Percentiles rank a stretch among this genome's conserved stretches.
Evolutionary conservation across 2,329 filamentous ascomycete genomes (phyloP).

Genomic region (Sarocladiaceae sp.): DNA sequence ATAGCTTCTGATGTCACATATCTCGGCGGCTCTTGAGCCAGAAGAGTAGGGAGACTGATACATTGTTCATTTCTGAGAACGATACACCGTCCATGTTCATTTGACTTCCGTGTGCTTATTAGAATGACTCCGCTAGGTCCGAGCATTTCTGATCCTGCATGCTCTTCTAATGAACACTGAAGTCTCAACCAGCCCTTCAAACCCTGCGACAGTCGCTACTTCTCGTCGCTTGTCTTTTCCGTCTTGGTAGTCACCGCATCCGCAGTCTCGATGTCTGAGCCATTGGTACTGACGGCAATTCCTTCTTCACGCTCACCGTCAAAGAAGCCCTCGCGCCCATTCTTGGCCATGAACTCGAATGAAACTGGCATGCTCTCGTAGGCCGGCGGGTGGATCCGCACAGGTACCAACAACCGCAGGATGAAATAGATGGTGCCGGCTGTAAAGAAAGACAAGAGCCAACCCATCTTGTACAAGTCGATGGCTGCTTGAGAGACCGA

Average conservation of each 20-base stretch:
- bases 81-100: no score
- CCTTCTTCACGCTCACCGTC: slow-evolving; percentile 29
- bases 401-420: slow-evolving; percentile 15
- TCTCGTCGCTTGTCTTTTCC: no score
- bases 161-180: no score
- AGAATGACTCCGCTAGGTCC: no score
- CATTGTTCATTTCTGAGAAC: no score
- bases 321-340: slow-evolving; percentile 19
- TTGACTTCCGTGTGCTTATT: no score
- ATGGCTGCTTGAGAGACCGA: slow-evolving; percentile 17
- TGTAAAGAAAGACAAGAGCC: slow-evolving; percentile 22
- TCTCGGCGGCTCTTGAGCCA: no score
- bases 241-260: slow-evolving; percentile 24
- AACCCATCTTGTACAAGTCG: slow-evolving; percentile 25
- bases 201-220: no score
- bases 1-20: no score
- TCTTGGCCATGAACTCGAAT: slow-evolving; percentile 19
- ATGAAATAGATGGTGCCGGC: slow-evolving; percentile 20
- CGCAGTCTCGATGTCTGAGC: not conserved
- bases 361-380: slow-evolving; percentile 13
- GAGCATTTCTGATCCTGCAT: no score
- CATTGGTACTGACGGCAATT: slow-evolving; percentile 11
- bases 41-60: no score
- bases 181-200: no score
- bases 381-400: slow-evolving; percentile 17